Evolutionary conservation across 805 yeast genomes (phyloP), one percentile per base, ranked within the genome.

Genomic region (Metschnikowia rubicola): DNA sequence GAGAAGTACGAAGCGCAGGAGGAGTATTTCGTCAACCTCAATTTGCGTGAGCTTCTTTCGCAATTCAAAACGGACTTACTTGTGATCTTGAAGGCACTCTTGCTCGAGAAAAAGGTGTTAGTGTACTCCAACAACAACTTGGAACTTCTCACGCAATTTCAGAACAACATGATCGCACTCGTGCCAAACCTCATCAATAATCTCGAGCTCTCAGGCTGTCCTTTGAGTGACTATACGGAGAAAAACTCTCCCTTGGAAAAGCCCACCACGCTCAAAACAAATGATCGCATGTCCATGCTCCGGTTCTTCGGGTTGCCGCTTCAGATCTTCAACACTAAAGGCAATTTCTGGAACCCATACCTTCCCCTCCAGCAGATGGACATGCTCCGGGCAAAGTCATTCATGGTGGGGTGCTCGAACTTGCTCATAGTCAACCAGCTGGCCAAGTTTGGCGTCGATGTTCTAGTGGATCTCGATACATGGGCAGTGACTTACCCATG

Each of bases 361-460:
- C 75, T 91, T n/a, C 96, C 98, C 0, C 70, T 94, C 46, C 99
- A 92, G 64, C 98, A 92, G 61, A 70, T 92, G 46, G 86, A 86
- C 43, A 90, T 86, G 55, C 71, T 94, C 43, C 77, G 75, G 42
- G 77, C 91, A 0, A 69, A 75, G 32, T 81, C 82, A 61, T 94
- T 81, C 55, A 68, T 88, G 60, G 78, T 88, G 41, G 99, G 99
- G 0, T 84, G 95, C 36, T 90, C 97, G 4, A 94, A 94, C 66
- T 82, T 91, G 35, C 70, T 94, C 35, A 71, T 94, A 36, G 67
- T 86, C 39, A 84, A 83, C 57, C 88, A 83, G 52, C 67, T 67
- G 54, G 80, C 80, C 47, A 60, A 68, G 1, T 77, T 74, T 43
- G 65, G 79, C 44, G 81, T 88, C 36, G 97, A 92, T 60, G 57